A percentile compares a stretch with the other conserved stretches of the same genome.
phyloP scores from a whole-genome alignment of 1,284 basidiomycete species.

The Somion occarium region DNA sequence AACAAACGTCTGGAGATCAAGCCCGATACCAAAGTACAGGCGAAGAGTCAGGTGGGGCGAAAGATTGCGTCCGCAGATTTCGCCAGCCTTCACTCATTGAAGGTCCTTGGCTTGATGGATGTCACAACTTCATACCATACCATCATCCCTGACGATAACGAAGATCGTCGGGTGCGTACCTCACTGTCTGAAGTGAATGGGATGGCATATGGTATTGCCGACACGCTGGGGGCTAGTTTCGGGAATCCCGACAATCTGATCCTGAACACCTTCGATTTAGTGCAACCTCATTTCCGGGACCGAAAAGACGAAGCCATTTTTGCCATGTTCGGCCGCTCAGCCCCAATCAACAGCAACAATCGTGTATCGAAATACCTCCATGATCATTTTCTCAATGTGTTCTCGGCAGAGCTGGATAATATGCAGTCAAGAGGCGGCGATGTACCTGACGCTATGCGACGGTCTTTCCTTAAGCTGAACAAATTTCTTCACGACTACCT shows the following conservation, averaged over 20 bases:
- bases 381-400: slow-evolving; percentile 68
- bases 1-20: slow-evolving; percentile 90
- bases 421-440: slow-evolving; percentile 49
- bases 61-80: slow-evolving; percentile 63
- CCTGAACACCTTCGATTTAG: slow-evolving; percentile 90
- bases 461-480: slow-evolving; percentile 85
- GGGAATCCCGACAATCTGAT: slow-evolving; percentile 29
- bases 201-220: slow-evolving; percentile 97
- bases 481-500: slow-evolving; percentile 70
- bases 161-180: slow-evolving; percentile 89
- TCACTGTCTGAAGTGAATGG: slow-evolving; percentile 88
- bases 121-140: slow-evolving; percentile 83
- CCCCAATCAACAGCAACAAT: slow-evolving; percentile 62
- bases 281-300: slow-evolving; percentile 84
- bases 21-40: slow-evolving; percentile 38
- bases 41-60: slow-evolving; percentile 15
- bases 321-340: slow-evolving; percentile 88
- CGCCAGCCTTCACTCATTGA: slow-evolving; percentile 76
- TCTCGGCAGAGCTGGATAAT: slow-evolving; percentile 54
- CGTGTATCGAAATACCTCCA: slow-evolving; percentile 75
- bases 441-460: slow-evolving; percentile 73
- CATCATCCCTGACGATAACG: slow-evolving; percentile 86
- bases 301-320: slow-evolving; percentile 85
- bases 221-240: slow-evolving; percentile 66
- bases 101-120: slow-evolving; percentile 95